A percentile compares a stretch with the other conserved stretches of the same genome.
These are phyloP conservation scores for Fonsecaea pedrosoi DNA, from an alignment of 2,329 filamentous ascomycete species.

Conservation along the genomic window DNA sequence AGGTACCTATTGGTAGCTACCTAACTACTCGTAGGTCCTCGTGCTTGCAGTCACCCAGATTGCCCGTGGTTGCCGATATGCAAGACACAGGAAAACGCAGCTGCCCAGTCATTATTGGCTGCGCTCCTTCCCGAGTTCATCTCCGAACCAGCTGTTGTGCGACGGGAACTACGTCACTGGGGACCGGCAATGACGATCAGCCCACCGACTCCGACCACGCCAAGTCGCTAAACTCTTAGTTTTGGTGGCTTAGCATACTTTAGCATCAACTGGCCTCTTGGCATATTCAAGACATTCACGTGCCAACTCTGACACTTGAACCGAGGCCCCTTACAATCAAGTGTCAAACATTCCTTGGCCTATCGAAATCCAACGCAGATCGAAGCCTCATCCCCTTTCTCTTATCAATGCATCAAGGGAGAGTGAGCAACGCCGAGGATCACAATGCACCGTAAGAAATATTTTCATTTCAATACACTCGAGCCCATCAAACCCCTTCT, in stretches of 20 bases:
- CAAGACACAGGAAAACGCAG: neutral
- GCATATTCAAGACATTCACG: neutral
- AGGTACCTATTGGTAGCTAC: too few species aligned
- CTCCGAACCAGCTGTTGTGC: constrained; percentile 9
- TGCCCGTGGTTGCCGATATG: too few species aligned
- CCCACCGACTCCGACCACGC: neutral
- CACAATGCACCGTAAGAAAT: constrained; percentile 13
- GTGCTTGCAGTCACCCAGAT: too few species aligned
- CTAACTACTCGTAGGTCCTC: too few species aligned
- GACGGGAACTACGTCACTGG: neutral
- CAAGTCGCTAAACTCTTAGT: neutral
- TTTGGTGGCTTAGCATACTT: neutral
- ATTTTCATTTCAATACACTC: constrained; percentile 24
- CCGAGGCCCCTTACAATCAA: neutral
- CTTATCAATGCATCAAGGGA: neutral
- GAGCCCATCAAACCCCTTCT: constrained; percentile 42
- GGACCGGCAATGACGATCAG: neutral
- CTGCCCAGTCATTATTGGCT: neutral
- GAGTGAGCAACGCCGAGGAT: neutral
- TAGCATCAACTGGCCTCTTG: neutral
- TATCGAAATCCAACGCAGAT: neutral
- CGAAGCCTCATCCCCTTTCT: neutral
- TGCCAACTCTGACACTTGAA: neutral
- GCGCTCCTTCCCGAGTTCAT: constrained; percentile 5
- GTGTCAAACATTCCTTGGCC: neutral